Conservation (phyloP, 768 basidiomycete species). For the Lanmaoa rubissima region DNA sequence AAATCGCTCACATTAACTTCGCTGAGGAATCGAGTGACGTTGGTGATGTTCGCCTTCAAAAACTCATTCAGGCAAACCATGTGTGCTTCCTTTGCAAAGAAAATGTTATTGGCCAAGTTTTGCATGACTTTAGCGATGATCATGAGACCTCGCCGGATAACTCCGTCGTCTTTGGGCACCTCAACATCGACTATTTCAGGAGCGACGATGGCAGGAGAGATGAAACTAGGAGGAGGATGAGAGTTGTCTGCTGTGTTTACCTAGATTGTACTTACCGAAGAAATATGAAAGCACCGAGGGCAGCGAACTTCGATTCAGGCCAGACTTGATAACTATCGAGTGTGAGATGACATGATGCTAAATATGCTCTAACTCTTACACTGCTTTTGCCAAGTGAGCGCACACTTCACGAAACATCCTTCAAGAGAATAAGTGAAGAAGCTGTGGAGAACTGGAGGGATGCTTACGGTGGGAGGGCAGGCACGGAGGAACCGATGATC, state of each 20-base stretch:
- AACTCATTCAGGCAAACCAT: slow-evolving; percentile 82
- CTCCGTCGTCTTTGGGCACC: slow-evolving; percentile 57
- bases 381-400: slow-evolving; percentile 71
- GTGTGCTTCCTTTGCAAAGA: slow-evolving; percentile 87
- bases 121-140: slow-evolving; percentile 90
- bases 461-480: slow-evolving; percentile 71
- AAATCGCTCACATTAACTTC: slow-evolving; percentile 59
- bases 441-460: not conserved
- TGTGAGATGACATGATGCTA: slow-evolving; percentile 13
- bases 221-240: slow-evolving; percentile 56
- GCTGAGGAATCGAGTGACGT: slow-evolving; percentile 73
- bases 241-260: not conserved
- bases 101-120: slow-evolving; percentile 90
- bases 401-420: slow-evolving; percentile 89
- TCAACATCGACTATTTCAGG: slow-evolving; percentile 86
- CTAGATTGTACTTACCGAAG: slow-evolving; percentile 51
- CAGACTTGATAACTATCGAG: slow-evolving; percentile 55
- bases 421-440: slow-evolving; percentile 3
- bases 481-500: slow-evolving; percentile 68
- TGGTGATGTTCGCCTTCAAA: slow-evolving; percentile 63
- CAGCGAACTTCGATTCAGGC: slow-evolving; percentile 79
- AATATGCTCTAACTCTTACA: slow-evolving; percentile 49
- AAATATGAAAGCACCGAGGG: slow-evolving; percentile 90
- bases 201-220: slow-evolving; percentile 85
- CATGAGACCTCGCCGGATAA: slow-evolving; percentile 76